A percentile compares a stretch with the other conserved stretches of the same genome.
Evolutionary conservation across 192 early-diverging fungal species (phyloP).

Genomic region (Podila minutissima): DNA sequence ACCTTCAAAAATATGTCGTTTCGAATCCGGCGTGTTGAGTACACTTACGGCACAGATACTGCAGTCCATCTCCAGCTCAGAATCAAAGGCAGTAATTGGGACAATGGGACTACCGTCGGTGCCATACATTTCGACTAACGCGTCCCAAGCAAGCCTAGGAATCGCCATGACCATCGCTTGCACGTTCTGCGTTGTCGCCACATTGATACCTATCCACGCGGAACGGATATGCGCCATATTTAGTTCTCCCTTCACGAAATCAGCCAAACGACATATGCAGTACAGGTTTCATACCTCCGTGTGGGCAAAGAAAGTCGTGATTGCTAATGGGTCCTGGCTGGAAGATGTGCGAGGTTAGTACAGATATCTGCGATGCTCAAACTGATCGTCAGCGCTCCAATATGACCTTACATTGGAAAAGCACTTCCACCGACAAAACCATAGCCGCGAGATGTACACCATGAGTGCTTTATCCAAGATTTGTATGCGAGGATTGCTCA

Average conservation of each 20-base stretch:
- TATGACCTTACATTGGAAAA: conserved; percentile 24
- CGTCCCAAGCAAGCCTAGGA: conserved; percentile 47
- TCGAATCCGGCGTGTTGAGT: no score
- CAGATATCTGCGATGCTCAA: no score
- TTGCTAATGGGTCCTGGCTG: conserved; percentile 56
- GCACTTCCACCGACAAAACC: conserved; percentile 52
- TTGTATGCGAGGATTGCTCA: conserved; percentile 35
- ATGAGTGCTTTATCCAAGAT: conserved; percentile 34
- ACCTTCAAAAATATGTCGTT: neutral
- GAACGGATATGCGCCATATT: neutral
- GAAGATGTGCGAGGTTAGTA: no score
- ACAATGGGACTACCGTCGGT: conserved; percentile 52
- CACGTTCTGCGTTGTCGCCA: conserved; percentile 27
- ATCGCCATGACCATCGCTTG: conserved; percentile 50
- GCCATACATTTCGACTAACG: conserved; percentile 45
- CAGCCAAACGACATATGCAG: neutral
- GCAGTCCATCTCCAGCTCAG: conserved; percentile 40
- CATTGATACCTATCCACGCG: conserved; percentile 36
- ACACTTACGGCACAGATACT: conserved; percentile 36
- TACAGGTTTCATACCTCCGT: conserved; percentile 30
- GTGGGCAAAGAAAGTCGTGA: conserved; percentile 54
- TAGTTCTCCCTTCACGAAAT: neutral
- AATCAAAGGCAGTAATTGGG: conserved; percentile 26
- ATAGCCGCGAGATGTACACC: conserved; percentile 53
- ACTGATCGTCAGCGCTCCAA: no score